These are phyloP conservation scores for Penicillium sp. DNA, from an alignment of 2,329 filamentous ascomycete species.

Conservation along the genomic window DNA sequence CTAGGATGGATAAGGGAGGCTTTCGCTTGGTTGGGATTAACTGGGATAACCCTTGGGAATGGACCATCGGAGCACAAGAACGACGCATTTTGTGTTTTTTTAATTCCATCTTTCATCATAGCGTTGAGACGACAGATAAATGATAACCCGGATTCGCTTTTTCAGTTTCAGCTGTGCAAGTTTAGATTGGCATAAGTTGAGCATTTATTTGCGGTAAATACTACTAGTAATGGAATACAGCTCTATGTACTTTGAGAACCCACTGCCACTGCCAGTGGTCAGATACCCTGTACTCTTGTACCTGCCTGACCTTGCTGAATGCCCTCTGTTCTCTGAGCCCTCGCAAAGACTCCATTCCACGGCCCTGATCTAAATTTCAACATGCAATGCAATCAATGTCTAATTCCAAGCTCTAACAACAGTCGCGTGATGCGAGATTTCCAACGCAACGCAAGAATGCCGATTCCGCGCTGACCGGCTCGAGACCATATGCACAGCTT, in stretches of 20 bases:
- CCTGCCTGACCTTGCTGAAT: too few relatives aligned
- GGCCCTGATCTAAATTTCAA: too few relatives aligned
- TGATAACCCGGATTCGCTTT: conserved; percentile 28
- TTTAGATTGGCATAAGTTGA: too few relatives aligned
- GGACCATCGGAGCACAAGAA: conserved; percentile 19
- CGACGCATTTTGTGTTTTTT: conserved; percentile 24
- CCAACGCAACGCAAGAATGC: not conserved
- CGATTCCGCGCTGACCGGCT: not conserved
- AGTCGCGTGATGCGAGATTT: not conserved
- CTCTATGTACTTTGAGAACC: too few relatives aligned
- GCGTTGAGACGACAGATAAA: conserved; percentile 34
- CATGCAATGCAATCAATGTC: not conserved
- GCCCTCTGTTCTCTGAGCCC: too few relatives aligned
- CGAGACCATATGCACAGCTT: conserved; percentile 1
- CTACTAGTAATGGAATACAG: too few relatives aligned
- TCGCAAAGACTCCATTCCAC: too few relatives aligned
- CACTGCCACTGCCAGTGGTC: too few relatives aligned
- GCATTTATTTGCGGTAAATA: too few relatives aligned
- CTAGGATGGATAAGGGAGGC: conserved; percentile 2
- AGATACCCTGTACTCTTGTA: too few relatives aligned
- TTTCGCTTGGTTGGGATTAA: conserved; percentile 13
- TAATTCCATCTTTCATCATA: conserved; percentile 33
- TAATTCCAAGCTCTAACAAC: not conserved
- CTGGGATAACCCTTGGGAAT: too few relatives aligned
- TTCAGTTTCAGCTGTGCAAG: not conserved